A percentile compares a stretch with the other conserved stretches of the same genome.
phyloP scores from a whole-genome alignment of 1,284 basidiomycete species.

The Blastosporella zonata region DNA sequence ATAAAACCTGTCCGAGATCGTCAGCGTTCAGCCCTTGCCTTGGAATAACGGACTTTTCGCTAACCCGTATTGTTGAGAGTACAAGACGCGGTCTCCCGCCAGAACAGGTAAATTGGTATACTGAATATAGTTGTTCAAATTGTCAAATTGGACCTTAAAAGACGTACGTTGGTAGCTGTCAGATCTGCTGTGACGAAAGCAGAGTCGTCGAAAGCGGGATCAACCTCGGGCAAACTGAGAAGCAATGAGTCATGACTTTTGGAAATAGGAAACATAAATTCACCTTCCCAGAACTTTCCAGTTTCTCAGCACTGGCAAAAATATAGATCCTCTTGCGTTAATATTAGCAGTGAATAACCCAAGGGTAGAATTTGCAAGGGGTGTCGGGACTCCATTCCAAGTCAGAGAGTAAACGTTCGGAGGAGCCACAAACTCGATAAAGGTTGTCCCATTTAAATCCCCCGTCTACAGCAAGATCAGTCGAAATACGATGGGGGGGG shows the following conservation, averaged over 20 bases:
- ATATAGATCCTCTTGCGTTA: conserved; percentile 16
- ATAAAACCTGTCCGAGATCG: conserved; percentile 34
- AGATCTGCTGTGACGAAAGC: conserved; percentile 38
- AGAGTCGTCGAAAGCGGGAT: conserved; percentile 44
- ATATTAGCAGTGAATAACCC: conserved; percentile 32
- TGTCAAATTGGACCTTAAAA: not conserved
- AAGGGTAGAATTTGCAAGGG: conserved; percentile 24
- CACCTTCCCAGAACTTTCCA: conserved; percentile 51
- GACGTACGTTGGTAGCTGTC: conserved; percentile 41
- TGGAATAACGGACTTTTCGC: conserved; percentile 5
- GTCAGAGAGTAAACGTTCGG: conserved; percentile 32
- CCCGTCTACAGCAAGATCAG: conserved; percentile 31
- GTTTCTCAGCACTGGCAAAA: conserved; percentile 33
- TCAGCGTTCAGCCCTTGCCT: not conserved
- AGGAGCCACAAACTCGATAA: conserved; percentile 43
- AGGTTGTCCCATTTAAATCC: conserved; percentile 46
- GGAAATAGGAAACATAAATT: not conserved
- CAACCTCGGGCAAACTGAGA: conserved; percentile 44
- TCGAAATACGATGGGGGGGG: not conserved
- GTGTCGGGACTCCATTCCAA: conserved; percentile 42
- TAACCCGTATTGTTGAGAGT: conserved; percentile 51
- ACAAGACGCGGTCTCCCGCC: conserved; percentile 39
- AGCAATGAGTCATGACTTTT: not conserved
- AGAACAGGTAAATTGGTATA: conserved; percentile 46
- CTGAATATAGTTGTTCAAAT: conserved; percentile 22